Evolutionary conservation across 768 basidiomycete genomes (phyloP).

Genomic region (Xanthoconium stramineum): DNA sequence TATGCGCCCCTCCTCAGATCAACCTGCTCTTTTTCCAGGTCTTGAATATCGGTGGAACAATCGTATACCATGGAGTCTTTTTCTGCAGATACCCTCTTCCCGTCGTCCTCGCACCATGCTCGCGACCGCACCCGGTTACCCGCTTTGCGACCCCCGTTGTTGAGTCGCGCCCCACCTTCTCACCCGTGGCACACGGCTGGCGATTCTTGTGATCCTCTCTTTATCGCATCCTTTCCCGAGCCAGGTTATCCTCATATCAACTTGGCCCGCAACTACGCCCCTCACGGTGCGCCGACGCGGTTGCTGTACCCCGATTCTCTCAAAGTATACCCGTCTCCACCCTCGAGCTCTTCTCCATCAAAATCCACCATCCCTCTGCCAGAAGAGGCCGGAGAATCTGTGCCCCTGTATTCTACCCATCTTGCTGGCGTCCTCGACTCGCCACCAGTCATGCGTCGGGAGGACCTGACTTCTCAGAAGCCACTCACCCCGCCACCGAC

Average conservation of each 20-base stretch:
- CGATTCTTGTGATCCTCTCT: conserved; percentile 23
- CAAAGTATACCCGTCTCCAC: conserved; percentile 29
- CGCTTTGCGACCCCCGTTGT: conserved; percentile 14
- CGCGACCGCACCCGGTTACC: conserved; percentile 13
- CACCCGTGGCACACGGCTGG: conserved; percentile 16
- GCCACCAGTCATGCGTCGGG: conserved; percentile 31
- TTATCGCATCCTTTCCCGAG: conserved; percentile 19
- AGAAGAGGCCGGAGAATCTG: conserved; percentile 22
- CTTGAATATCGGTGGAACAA: conserved; percentile 32
- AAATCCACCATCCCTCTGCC: conserved; percentile 25
- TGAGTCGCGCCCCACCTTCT: conserved; percentile 15
- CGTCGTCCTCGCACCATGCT: conserved; percentile 15
- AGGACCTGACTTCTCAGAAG: conserved; percentile 27
- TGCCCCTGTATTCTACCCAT: conserved; percentile 24
- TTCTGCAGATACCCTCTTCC: conserved; percentile 28
- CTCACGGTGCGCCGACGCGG: conserved; percentile 7
- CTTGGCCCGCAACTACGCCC: conserved; percentile 16
- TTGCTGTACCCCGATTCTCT: conserved; percentile 19
- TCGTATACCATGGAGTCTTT: conserved; percentile 32
- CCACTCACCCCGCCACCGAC: conserved; percentile 45
- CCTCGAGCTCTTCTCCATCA: conserved; percentile 25
- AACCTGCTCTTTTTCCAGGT: conserved; percentile 17
- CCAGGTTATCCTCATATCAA: conserved; percentile 13
- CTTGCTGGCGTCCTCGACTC: conserved; percentile 35
- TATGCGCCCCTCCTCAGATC: background rate